A percentile compares a stretch with the other conserved stretches of the same genome.
Evolutionary conservation across 2,329 filamentous ascomycete genomes (phyloP).

Genomic region (Diaporthe nobilis): DNA sequence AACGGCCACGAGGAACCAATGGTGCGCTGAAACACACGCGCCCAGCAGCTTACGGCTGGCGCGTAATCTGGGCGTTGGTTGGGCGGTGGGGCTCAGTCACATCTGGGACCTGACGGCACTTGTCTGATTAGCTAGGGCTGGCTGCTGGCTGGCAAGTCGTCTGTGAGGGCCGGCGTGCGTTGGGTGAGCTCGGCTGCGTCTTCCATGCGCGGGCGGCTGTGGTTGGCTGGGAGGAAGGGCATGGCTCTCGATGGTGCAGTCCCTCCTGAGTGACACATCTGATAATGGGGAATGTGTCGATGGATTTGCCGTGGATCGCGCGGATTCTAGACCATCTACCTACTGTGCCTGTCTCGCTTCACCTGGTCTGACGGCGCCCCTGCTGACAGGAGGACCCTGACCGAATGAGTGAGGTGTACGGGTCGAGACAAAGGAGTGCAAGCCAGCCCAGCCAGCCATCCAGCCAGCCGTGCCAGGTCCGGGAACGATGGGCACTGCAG

Average conservation of each 20-base stretch:
- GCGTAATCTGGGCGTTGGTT: constrained; percentile 47
- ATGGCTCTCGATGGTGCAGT: constrained; percentile 9
- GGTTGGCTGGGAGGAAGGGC: constrained; percentile 20
- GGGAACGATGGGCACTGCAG: background rate
- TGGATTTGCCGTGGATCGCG: constrained; percentile 14
- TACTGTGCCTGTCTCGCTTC: constrained; percentile 8
- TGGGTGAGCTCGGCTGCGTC: background rate
- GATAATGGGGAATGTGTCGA: background rate
- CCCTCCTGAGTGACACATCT: background rate
- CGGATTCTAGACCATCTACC: constrained; percentile 17
- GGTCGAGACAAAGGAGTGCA: constrained; percentile 25
- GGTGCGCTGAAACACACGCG: constrained; percentile 44
- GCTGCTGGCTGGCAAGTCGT: background rate
- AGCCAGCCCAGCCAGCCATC: background rate
- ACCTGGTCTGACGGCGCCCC: background rate
- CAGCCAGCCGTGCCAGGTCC: background rate
- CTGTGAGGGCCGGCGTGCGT: background rate
- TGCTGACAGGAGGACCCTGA: constrained; percentile 7
- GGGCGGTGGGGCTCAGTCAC: constrained; percentile 32
- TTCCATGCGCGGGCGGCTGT: constrained; percentile 24
- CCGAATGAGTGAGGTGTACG: background rate
- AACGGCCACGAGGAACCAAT: constrained; percentile 40
- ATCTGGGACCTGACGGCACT: constrained; percentile 26
- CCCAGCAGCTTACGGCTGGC: constrained; percentile 46
- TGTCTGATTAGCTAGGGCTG: constrained; percentile 8